Base-by-base conservation (phyloP, 2,329 filamentous ascomycete species). In the Onygenales sp. region DNA sequence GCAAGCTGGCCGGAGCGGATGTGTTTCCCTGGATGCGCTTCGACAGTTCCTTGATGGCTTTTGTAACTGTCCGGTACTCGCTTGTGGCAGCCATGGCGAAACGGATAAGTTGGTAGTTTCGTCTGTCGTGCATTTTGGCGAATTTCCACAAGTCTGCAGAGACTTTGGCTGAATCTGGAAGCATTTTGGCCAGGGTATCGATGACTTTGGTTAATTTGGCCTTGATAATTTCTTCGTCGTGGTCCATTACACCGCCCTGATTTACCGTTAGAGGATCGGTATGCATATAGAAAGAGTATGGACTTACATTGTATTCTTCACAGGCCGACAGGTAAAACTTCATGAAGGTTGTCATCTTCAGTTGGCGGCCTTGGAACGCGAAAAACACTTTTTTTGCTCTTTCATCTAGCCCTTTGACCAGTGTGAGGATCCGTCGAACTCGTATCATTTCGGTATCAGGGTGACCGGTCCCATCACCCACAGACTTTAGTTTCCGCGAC, bases 41-140 rank as follows among this genome's bases (percentile, higher is more conserved):
- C 43, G 84, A 82, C 39, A 97, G 76, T 72, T 98, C 93, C 70
- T 89, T 93, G 62, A 96, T 87, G 1, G 92, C 90, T 62, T 91
- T 89, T 58, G 86, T 82, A 44, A 96, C 89, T 41, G 89, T 95
- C 63, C 89, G 86, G 69, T 95, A 97, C 64, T 98, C 93, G 62
- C 87, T 91, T 58, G 92, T 86, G 3, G 87, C 83, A 33, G 84
- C 85, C 66, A 91, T 89, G 51, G 89, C 84, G 67, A 91, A 96
- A 54, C 87, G 85, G 59, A 96, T 83, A 21, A 98, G 81, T 63
- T 94, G 87, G 69, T 96, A 97, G 62, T 82, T 87, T 53, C 93
- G 85, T 50, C 92, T 85, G 66, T 98, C 91, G 63, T 97, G 89
- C 61, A 85, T 78, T 69, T 92, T 95, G 39, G 89, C 90, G 66